Conservation (phyloP, 2,329 filamentous ascomycete genomes). For the Apiospora saccharicola region DNA sequence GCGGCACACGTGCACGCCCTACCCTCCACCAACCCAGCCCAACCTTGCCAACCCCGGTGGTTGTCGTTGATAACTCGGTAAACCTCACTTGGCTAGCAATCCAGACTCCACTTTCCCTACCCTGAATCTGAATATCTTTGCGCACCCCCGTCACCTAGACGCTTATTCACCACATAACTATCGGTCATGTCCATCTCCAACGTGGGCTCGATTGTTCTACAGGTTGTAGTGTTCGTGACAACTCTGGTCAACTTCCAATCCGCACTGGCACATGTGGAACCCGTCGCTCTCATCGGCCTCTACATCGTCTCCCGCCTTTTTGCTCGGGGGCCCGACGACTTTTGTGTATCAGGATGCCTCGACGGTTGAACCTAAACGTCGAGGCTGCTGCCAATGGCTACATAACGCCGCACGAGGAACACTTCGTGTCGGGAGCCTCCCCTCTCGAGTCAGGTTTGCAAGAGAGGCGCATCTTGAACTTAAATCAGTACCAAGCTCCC, state of each 20-base stretch:
- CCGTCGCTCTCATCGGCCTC: conserved; percentile 53
- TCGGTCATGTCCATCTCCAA: conserved; percentile 57
- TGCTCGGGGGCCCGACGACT: conserved; percentile 55
- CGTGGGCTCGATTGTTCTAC: conserved; percentile 58
- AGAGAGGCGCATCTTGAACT: conserved; percentile 30
- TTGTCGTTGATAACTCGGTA: conserved; percentile 16
- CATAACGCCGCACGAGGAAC: conserved; percentile 38
- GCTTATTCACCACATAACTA: neutral
- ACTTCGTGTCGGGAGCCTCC: conserved; percentile 32
- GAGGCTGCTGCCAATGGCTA: conserved; percentile 38
- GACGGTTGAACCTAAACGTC: conserved; percentile 32
- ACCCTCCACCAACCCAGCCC: neutral
- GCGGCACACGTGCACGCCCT: conserved; percentile 10
- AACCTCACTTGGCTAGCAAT: neutral
- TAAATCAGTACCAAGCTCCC: conserved; percentile 29
- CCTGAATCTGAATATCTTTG: neutral
- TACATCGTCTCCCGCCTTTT: conserved; percentile 59
- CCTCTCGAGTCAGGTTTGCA: conserved; percentile 28
- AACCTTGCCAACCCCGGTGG: neutral
- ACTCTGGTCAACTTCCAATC: conserved; percentile 61
- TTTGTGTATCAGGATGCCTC: conserved; percentile 45
- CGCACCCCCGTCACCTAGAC: neutral
- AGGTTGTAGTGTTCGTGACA: conserved; percentile 61
- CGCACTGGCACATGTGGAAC: conserved; percentile 57
- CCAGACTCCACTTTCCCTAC: neutral